Evolutionary conservation across 257 asterid species (phyloP), one percentile per base, ranked within the genome.

Genomic region (Hygrophila difformis): DNA sequence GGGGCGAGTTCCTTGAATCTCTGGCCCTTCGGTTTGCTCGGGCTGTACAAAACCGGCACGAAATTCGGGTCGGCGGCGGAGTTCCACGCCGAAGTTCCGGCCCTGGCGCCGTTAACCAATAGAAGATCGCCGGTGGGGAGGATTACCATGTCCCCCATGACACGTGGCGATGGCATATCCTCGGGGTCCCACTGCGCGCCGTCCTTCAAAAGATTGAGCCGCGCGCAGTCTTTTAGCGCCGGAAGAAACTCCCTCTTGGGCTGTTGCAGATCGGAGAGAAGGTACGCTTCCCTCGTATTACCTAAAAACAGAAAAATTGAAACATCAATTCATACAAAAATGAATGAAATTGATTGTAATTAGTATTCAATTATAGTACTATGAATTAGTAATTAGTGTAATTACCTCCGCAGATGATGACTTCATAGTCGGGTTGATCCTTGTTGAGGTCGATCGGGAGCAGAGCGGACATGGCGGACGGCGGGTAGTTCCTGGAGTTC

Each of bases 61-160:
- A 62, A 58, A 33, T 86, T 91, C 0, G 96, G 94, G 0, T 59
- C 67, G 0, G 64, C 67, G 0, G 81, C 98, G 0, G 92, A 72
- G 2, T 71, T 62, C 98, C 96, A 91, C 0, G 89, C 96, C 0
- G 96, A 77, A 0, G 95, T 72, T 0, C 98, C 98, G 0, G 75
- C 66, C 43, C 66, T 57, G 0, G 96, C 98, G 1, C 96, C 96
- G 13, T 67, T 74, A 36, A 72, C 51, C 13, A 91, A 45, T 8
- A 91, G 47, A 1, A 82, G 31, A 9, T 91, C 94, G 2, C 96
- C 96, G 0, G 66, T 86, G 1, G 96, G 98, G 2, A 91, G 76
- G 6, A 75, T 53, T 12, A 73, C 52, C 77, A 81, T 56, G 34
- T 86, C 95, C 0, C 98, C 94, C 96, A 82, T 86, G 14, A 74